A percentile compares a stretch with the other conserved stretches of the same genome.
Evolutionary conservation across 139 green algal species (phyloP).

Genomic region (Ettlia oleoabundans): DNA sequence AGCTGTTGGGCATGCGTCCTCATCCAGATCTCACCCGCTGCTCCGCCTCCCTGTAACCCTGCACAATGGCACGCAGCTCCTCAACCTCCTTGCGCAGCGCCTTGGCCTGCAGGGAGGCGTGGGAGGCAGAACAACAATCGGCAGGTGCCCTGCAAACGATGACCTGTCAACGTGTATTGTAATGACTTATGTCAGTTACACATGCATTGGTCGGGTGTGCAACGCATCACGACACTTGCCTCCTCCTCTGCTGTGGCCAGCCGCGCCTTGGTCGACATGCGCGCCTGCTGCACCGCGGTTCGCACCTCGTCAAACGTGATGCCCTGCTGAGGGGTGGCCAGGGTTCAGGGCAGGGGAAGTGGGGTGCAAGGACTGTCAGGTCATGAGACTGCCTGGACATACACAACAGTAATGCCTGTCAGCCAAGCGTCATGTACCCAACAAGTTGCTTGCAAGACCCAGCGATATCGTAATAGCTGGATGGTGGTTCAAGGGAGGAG

Average conservation of each 20-base stretch:
- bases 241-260: constrained; percentile 14
- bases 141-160: too few relatives aligned
- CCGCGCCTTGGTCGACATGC: constrained; percentile 19
- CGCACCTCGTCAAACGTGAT: constrained; percentile 21
- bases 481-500: neutral
- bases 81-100: neutral
- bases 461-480: neutral
- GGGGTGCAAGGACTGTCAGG: too few relatives aligned
- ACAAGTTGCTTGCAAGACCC: too few relatives aligned
- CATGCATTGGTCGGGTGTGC: too few relatives aligned
- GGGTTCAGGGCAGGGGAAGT: too few relatives aligned
- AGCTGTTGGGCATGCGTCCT: neutral
- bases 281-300: constrained; percentile 1
- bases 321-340: constrained; percentile 17
- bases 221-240: too few relatives aligned
- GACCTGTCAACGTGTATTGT: too few relatives aligned
- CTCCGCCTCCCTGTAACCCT: constrained; percentile 11
- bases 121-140: too few relatives aligned
- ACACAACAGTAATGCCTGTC: too few relatives aligned
- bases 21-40: neutral
- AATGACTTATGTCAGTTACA: too few relatives aligned
- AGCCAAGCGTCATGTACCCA: too few relatives aligned
- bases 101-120: neutral
- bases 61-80: constrained; percentile 5
- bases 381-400: too few relatives aligned